A percentile compares a stretch with the other conserved stretches of the same genome.
These are phyloP conservation scores for Paecilomyces sp. DNA, from an alignment of 2,329 filamentous ascomycete genomes.

Conservation along the genomic window DNA sequence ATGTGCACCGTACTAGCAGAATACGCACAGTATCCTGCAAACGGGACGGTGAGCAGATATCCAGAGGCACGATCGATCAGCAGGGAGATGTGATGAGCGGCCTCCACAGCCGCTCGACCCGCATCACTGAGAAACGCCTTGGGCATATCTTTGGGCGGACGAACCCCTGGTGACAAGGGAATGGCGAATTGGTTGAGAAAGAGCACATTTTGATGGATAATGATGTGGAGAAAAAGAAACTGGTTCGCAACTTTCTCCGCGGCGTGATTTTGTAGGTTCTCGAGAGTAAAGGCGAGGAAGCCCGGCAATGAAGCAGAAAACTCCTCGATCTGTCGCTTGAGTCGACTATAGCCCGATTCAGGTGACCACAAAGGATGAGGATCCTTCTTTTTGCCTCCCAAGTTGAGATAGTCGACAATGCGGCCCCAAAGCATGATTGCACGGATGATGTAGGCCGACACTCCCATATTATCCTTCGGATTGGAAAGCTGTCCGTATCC, in stretches of 20 bases:
- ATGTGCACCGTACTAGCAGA: constrained; percentile 92
- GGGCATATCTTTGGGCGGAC: constrained; percentile 63
- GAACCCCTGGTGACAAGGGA: constrained; percentile 56
- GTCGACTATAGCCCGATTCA: constrained; percentile 65
- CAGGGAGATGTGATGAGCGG: constrained; percentile 79
- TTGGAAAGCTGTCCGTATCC: constrained; percentile 60
- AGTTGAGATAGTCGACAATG: constrained; percentile 82
- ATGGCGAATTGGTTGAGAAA: constrained; percentile 87
- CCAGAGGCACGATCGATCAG: constrained; percentile 74
- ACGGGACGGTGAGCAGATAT: constrained; percentile 78
- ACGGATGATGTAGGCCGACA: constrained; percentile 82
- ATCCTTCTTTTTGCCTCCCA: constrained; percentile 78
- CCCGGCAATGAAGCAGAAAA: constrained; percentile 65
- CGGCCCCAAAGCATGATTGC: constrained; percentile 83
- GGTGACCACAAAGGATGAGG: constrained; percentile 71
- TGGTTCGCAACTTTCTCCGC: constrained; percentile 84
- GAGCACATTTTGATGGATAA: constrained; percentile 79
- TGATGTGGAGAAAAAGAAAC: constrained; percentile 85
- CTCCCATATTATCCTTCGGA: constrained; percentile 81
- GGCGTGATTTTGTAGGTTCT: constrained; percentile 78
- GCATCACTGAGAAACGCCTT: constrained; percentile 70
- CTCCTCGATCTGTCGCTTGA: constrained; percentile 64
- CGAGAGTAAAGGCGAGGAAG: constrained; percentile 63
- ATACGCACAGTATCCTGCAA: constrained; percentile 91
- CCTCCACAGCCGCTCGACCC: constrained; percentile 67